Conservation (phyloP, 306 rosid genomes). For the Leucaena leucocephala region DNA sequence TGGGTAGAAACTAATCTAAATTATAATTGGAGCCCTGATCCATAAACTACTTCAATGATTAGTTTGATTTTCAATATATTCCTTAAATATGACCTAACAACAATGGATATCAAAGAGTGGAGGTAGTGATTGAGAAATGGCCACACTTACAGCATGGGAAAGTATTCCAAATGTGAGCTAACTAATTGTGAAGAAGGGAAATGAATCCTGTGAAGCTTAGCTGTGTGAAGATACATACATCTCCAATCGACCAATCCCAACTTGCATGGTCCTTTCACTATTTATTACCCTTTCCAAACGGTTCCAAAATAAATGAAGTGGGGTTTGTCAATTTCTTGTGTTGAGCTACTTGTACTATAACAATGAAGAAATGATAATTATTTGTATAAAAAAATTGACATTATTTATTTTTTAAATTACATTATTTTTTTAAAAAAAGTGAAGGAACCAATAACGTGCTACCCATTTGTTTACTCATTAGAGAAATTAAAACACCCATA, state of each 20-base stretch:
- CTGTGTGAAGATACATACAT: background rate
- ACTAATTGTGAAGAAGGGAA: slow-evolving; percentile 1
- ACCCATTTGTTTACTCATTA: background rate
- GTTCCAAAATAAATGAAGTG: slow-evolving; percentile 28
- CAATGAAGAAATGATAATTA: background rate
- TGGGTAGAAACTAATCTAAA: no score
- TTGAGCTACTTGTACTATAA: background rate
- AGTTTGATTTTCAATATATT: no score
- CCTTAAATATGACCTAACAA: background rate
- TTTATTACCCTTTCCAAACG: slow-evolving; percentile 21
- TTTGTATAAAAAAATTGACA: background rate
- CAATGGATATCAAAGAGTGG: background rate
- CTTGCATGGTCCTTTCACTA: background rate
- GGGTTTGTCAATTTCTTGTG: slow-evolving; percentile 29
- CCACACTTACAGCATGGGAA: slow-evolving; percentile 37
- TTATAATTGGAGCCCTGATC: no score
- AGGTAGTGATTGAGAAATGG: background rate
- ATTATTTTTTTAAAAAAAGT: no score
- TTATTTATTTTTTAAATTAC: no score
- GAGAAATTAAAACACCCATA: no score
- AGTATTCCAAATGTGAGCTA: slow-evolving; percentile 30
- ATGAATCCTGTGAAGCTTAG: slow-evolving; percentile 36
- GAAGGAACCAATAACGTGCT: background rate
- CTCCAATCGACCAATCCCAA: slow-evolving; percentile 42
- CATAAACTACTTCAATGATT: no score